These are phyloP conservation scores for Platanthera zijinensis DNA, from an alignment of 106 monocot genomes.

Conservation along the genomic window DNA sequence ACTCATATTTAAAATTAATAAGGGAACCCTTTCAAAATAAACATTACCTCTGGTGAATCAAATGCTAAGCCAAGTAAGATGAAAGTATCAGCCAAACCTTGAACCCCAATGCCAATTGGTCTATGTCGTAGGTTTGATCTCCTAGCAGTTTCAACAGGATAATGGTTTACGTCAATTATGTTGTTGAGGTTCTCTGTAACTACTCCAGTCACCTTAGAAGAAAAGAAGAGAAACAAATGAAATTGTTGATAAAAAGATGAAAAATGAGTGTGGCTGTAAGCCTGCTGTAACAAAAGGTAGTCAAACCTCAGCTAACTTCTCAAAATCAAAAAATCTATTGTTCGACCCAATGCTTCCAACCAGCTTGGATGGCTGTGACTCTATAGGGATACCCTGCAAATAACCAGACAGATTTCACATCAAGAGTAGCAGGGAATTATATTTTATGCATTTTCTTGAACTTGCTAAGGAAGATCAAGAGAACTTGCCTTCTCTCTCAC, in stretches of 20 bases:
- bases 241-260: neutral
- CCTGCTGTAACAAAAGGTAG: neutral
- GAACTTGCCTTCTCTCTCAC: conserved; percentile 52
- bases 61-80: too few relatives aligned
- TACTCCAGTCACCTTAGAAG: conserved; percentile 45
- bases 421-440: neutral
- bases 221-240: conserved; percentile 3
- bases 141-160: conserved; percentile 80
- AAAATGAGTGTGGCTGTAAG: neutral
- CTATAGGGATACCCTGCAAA: too few relatives aligned
- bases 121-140: conserved; percentile 64
- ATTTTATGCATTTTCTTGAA: too few relatives aligned
- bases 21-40: conserved; percentile 72
- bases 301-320: conserved; percentile 72
- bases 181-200: conserved; percentile 84
- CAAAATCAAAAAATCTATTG: conserved; percentile 29
- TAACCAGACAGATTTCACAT: conserved; percentile 26
- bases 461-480: neutral
- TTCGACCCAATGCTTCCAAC: too few relatives aligned
- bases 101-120: conserved; percentile 1
- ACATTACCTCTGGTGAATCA: conserved; percentile 12
- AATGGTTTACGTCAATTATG: conserved; percentile 87
- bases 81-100: too few relatives aligned
- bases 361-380: too few relatives aligned
- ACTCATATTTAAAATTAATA: neutral